Evolutionary conservation across 352 stramenopile species (phyloP).

Genomic region (Phytophthora crassamura): DNA sequence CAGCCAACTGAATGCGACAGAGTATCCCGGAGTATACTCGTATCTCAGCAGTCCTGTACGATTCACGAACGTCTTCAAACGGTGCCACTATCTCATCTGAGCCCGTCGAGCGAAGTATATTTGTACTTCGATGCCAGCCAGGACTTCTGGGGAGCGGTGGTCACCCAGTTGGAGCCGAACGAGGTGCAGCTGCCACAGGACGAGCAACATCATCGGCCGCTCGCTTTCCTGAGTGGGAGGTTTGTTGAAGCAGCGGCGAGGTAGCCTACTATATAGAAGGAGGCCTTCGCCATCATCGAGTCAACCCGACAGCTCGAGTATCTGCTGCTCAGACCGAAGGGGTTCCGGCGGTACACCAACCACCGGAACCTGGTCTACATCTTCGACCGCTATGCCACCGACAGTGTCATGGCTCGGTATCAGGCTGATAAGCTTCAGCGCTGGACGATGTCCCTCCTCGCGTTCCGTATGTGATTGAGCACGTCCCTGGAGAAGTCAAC

Average conservation of each 20-base stretch:
- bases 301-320: slow-evolving; percentile 10
- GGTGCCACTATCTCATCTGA: slow-evolving; percentile 16
- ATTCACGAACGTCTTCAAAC: slow-evolving; percentile 28
- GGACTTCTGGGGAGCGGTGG: not conserved
- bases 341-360: slow-evolving; percentile 24
- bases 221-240: slow-evolving; percentile 10
- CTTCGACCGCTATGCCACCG: slow-evolving; percentile 13
- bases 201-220: not conserved
- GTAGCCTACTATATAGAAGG: slow-evolving; percentile 29
- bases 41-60: no score
- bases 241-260: not conserved
- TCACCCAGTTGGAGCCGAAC: not conserved
- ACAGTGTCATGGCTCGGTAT: slow-evolving; percentile 10
- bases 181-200: not conserved
- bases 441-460: slow-evolving; percentile 19
- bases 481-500: slow-evolving; percentile 11
- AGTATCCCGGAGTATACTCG: slow-evolving; percentile 35
- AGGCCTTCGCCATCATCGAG: no score
- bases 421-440: slow-evolving; percentile 6
- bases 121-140: slow-evolving; percentile 7
- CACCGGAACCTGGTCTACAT: slow-evolving; percentile 30
- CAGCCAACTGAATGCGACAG: slow-evolving; percentile 38
- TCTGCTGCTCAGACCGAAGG: slow-evolving; percentile 12
- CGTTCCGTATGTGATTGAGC: slow-evolving; percentile 29
- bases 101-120: not conserved